A percentile compares a stretch with the other conserved stretches of the same genome.
Evolutionary conservation across 129 eudicot genomes (phyloP).

Genomic region (Smallanthus sonchifolius): DNA sequence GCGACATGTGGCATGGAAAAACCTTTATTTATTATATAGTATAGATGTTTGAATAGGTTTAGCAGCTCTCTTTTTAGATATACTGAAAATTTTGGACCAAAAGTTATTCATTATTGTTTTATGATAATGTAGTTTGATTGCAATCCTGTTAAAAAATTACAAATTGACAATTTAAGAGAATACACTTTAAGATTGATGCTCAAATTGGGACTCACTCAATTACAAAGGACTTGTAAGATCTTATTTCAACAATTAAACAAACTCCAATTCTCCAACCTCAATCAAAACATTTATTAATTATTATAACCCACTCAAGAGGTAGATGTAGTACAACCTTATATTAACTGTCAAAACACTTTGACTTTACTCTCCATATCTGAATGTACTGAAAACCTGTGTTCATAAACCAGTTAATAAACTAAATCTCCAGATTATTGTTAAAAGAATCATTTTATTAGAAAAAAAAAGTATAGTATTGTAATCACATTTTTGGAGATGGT

Average conservation of each 20-base stretch:
- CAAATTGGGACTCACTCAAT: too few species aligned
- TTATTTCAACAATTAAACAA: constrained; percentile 2
- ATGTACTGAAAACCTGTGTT: constrained; percentile 6
- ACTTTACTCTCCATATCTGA: background rate
- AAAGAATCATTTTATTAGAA: background rate
- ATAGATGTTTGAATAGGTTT: too few species aligned
- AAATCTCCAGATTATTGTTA: background rate
- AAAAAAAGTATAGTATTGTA: background rate
- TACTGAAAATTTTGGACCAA: too few species aligned
- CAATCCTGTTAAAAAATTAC: too few species aligned
- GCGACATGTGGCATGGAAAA: too few species aligned
- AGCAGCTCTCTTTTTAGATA: too few species aligned
- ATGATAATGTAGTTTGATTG: too few species aligned
- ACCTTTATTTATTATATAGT: too few species aligned
- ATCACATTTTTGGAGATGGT: background rate
- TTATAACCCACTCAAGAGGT: background rate
- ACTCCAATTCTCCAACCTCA: background rate
- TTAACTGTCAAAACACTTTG: background rate
- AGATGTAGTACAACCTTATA: constrained; percentile 4
- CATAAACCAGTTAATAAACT: constrained; percentile 6
- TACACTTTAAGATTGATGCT: too few species aligned
- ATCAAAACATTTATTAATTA: background rate
- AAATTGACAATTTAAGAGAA: too few species aligned
- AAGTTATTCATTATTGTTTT: too few species aligned
- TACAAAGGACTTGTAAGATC: background rate